Evolutionary conservation across 371 early-diverging fungal genomes (phyloP).

Genomic region (Mucor piriformis): DNA sequence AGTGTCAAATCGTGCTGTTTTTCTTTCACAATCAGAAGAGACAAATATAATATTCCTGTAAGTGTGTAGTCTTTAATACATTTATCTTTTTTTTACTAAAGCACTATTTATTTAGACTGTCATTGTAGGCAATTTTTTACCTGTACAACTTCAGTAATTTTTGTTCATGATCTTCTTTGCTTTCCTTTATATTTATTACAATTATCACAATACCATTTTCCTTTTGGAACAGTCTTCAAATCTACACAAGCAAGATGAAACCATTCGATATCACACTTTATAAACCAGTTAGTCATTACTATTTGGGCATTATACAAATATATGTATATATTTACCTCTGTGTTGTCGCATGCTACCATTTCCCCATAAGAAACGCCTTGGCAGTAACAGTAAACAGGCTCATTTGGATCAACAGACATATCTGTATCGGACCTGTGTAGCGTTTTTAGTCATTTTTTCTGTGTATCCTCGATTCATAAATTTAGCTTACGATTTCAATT

Average conservation of each 20-base stretch:
- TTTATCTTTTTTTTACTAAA: background rate
- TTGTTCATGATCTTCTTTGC: conserved; percentile 16
- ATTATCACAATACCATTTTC: conserved; percentile 92
- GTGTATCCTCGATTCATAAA: background rate
- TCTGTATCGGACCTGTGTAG: conserved; percentile 48
- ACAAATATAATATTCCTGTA: conserved; percentile 83
- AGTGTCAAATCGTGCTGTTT: conserved; percentile 82
- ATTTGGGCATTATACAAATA: no score
- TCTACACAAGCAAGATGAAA: conserved; percentile 95
- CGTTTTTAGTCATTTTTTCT: background rate
- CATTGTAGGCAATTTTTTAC: conserved; percentile 87
- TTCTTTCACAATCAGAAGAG: conserved; percentile 90
- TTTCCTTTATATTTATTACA: conserved; percentile 46
- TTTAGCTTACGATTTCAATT: conserved; percentile 18
- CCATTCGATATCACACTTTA: conserved; percentile 91
- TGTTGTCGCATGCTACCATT: conserved; percentile 97
- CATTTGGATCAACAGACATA: conserved; percentile 91
- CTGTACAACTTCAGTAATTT: conserved; percentile 50
- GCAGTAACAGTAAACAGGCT: conserved; percentile 94
- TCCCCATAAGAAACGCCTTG: conserved; percentile 95
- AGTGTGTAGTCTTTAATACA: no score
- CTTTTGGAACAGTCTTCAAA: conserved; percentile 81
- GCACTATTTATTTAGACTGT: conserved; percentile 46
- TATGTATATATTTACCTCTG: no score
- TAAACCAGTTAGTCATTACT: no score